Evolutionary conservation across 176 grass and related monocot species (phyloP).

Genomic region (Melocanna baccifera): DNA sequence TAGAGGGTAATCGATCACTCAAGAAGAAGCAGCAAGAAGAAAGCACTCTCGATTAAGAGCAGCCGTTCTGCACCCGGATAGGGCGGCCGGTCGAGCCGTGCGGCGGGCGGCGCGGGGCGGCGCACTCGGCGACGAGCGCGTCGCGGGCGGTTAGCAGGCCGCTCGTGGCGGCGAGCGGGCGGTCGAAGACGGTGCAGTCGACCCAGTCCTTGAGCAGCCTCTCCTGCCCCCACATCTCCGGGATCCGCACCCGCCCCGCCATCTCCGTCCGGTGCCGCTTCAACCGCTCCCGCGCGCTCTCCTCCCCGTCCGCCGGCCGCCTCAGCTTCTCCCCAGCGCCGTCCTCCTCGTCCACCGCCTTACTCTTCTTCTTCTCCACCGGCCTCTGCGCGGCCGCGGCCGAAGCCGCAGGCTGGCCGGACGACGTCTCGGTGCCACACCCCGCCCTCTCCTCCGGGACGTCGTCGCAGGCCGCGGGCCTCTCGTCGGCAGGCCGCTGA

Average conservation of each 20-base stretch:
- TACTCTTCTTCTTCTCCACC: neutral
- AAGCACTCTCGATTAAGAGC: conserved; percentile 21
- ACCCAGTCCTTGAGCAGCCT: conserved; percentile 52
- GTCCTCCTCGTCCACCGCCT: neutral
- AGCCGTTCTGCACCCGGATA: conserved; percentile 42
- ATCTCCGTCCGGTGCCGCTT: conserved; percentile 61
- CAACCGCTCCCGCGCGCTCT: conserved; percentile 51
- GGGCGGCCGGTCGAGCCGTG: neutral
- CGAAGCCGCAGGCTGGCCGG: neutral
- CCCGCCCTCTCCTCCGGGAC: neutral
- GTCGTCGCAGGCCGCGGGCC: neutral
- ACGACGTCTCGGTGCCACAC: neutral
- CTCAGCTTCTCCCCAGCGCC: neutral
- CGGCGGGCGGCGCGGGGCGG: conserved; percentile 20
- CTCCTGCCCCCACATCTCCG: conserved; percentile 66
- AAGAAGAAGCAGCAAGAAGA: neutral
- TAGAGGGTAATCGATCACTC: neutral
- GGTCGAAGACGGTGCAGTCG: conserved; percentile 57
- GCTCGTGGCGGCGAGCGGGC: conserved; percentile 41
- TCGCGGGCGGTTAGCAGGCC: conserved; percentile 45
- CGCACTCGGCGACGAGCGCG: conserved; percentile 47
- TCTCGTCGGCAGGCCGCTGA: neutral
- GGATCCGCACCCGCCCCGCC: conserved; percentile 53
- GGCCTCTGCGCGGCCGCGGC: neutral
- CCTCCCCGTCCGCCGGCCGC: conserved; percentile 6